Percentiles rank a stretch among this genome's conserved stretches.
Conservation (phyloP, 768 basidiomycete species). For the Termitomyces sp. region DNA sequence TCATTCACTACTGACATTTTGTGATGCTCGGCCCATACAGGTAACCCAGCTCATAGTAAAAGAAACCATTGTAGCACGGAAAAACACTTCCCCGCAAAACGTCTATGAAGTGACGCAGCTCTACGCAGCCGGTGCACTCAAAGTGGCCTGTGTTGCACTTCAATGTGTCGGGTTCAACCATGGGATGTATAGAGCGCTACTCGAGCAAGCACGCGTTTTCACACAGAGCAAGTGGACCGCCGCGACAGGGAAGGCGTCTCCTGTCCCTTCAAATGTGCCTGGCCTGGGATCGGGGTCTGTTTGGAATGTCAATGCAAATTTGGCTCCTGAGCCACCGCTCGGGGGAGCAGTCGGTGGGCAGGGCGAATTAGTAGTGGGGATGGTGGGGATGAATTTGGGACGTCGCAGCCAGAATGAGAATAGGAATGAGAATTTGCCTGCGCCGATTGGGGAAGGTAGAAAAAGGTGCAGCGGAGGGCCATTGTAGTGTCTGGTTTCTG, state of each 20-base stretch:
- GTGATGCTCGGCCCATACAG: conserved; percentile 24
- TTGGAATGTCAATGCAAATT: conserved; percentile 8
- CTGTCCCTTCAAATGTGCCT: conserved; percentile 2
- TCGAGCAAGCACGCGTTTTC: conserved; percentile 56
- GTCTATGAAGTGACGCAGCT: conserved; percentile 70
- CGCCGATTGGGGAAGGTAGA: conserved; percentile 9
- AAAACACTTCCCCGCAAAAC: conserved; percentile 75
- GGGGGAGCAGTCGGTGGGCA: neutral
- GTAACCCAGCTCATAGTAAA: conserved; percentile 60
- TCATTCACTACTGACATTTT: neutral
- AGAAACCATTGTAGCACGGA: conserved; percentile 65
- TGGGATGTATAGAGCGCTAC: conserved; percentile 53
- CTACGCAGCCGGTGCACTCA: conserved; percentile 67
- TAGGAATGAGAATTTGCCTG: conserved; percentile 14
- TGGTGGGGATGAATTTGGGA: conserved; percentile 13
- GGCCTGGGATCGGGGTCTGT: conserved; percentile 9
- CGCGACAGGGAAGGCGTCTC: conserved; percentile 3
- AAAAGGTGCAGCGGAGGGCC: conserved; percentile 4
- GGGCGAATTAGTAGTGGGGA: conserved; percentile 8
- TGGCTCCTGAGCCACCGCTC: neutral
- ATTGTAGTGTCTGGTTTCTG: neutral
- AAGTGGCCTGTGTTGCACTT: conserved; percentile 65
- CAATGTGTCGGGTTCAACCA: conserved; percentile 77
- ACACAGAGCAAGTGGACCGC: conserved; percentile 29
- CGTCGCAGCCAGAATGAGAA: conserved; percentile 11